Base-by-base conservation (phyloP, 352 stramenopile genomes). In the Plasmopara muralis region DNA sequence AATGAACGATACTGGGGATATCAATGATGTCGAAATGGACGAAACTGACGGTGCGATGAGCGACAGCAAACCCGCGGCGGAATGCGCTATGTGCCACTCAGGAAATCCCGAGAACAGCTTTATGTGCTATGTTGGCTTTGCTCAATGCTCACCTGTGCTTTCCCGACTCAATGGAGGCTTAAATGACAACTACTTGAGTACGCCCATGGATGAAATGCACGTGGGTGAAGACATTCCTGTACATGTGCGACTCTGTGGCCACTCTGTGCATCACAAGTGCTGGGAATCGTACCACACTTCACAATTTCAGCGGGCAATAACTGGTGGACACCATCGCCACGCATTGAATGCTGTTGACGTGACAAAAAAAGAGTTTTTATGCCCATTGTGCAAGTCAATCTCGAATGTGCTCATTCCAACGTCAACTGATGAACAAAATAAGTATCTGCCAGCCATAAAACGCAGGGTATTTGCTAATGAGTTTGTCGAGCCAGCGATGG, bases 311-410 rank as follows among this genome's bases (percentile, higher is more conserved):
- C 85, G 92, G 28, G 79, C 92, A 29, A 93, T 93, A 45, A 95
- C 83, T 13, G 92, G 95, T 42, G 88, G 95, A 43, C 87, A 95
- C 51, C 97, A 97, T 70, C 88, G 95, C 43, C 90, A 89, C 43
- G 77, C 81, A 7, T 49, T 93, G 13, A 98, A 97, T 67, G 92
- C 92, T 15, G 93, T 97, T 1, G 96, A 98, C 59, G 94, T 98
- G 43, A 95, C 93, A 33, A 96, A 98, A 59, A 95, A 96, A 41
- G 94, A 98, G 60, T 98, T 98, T 55, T 60, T 98, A 5, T 98
- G 95, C 63, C 95, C 95, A 4, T 64, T 98, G 20, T 98, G 95
- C 77, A 98, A 98, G 55, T 93, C 95, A 44, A 93, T 98, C n/a
- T 97, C 89, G 0, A 98, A 98, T 53, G 93, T 98, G 43, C 57